Percentiles rank a stretch among this genome's conserved stretches.
phyloP scores from a whole-genome alignment of 768 basidiomycete species.

The Megacollybia marginata region DNA sequence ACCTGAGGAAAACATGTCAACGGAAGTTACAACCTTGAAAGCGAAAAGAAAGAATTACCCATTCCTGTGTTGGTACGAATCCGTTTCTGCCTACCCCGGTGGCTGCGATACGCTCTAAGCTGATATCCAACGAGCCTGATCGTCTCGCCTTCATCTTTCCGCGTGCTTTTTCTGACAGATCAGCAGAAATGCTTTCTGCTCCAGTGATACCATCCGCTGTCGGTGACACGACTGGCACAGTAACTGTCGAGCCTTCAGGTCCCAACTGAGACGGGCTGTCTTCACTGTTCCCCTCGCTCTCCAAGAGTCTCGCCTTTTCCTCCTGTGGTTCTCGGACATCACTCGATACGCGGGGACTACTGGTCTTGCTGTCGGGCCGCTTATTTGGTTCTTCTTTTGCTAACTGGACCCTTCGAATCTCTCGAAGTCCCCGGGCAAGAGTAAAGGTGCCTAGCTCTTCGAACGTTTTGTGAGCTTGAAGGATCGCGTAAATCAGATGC shows the following conservation, averaged over 20 bases:
- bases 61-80: slow-evolving; percentile 94
- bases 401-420: slow-evolving; percentile 68
- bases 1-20: slow-evolving; percentile 37
- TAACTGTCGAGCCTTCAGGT: neutral
- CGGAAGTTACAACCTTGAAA: neutral
- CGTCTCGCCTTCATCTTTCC: slow-evolving; percentile 85
- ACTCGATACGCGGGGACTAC: slow-evolving; percentile 25
- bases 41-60: slow-evolving; percentile 49
- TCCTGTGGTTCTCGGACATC: slow-evolving; percentile 34
- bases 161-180: slow-evolving; percentile 75
- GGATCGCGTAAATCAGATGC: slow-evolving; percentile 78
- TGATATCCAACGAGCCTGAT: slow-evolving; percentile 44
- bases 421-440: slow-evolving; percentile 73
- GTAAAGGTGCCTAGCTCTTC: slow-evolving; percentile 92
- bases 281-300: slow-evolving; percentile 35
- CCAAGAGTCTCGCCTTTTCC: slow-evolving; percentile 64
- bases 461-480: slow-evolving; percentile 79
- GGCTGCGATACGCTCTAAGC: slow-evolving; percentile 59
- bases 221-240: slow-evolving; percentile 34
- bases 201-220: slow-evolving; percentile 28
- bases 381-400: slow-evolving; percentile 61
- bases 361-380: slow-evolving; percentile 34
- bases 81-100: slow-evolving; percentile 79
- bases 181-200: slow-evolving; percentile 1
- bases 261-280: slow-evolving; percentile 12